Base-by-base conservation (phyloP, 768 basidiomycete genomes). In the Amanita fuliginea region DNA sequence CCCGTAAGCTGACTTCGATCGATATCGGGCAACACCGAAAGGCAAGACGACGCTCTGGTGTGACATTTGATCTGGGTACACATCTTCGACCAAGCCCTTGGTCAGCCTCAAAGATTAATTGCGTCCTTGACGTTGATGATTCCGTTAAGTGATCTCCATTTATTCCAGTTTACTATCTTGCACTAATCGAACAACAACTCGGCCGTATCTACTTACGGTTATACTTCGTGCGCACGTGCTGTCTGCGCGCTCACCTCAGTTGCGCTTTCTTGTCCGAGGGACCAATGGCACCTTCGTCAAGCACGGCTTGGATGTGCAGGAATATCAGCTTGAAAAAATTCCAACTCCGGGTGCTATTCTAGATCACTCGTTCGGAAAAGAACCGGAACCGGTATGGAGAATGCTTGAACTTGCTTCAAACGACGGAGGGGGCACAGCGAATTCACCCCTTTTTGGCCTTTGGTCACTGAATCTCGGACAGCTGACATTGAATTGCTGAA, bases 51-150 rank as follows among this genome's bases (percentile, higher is more conserved):
- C 26, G 69, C 77, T 1, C 67, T 41, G 86, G 87, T 3, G 69
- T 76, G 22, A 77, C 80, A 2, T 93, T 80, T 61, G 88, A 93
- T 61, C 72, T 93, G 18, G 89, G 86, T 4, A 66, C 83, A 6
- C 88, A 93, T 62, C 71, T 90, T 91, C 54, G 87, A 91, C 65
- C 87, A 91, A 63, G 71, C 77, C 4, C 67, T 92, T 58, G 91
- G 90, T 33, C 69, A 78, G 43, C 90, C 91, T 0, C 59, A 71
- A 28, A 77, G 64, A 50, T 63, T 93, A 22, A 83, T 82, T 3
- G 85, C 80, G 1, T 77, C 58, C 71, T 75, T 3, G 71, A 77
- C 13, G 76, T 86, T 10, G 84, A 86, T 54, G 85, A 88, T 57
- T 72, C 62, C 41, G 84, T 84, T n/a, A 47, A 55, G 79, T 59